Percentiles rank a stretch among this genome's conserved stretches.
phyloP scores from a whole-genome alignment of 345 rosid genomes.

The Laguncularia racemosa region DNA sequence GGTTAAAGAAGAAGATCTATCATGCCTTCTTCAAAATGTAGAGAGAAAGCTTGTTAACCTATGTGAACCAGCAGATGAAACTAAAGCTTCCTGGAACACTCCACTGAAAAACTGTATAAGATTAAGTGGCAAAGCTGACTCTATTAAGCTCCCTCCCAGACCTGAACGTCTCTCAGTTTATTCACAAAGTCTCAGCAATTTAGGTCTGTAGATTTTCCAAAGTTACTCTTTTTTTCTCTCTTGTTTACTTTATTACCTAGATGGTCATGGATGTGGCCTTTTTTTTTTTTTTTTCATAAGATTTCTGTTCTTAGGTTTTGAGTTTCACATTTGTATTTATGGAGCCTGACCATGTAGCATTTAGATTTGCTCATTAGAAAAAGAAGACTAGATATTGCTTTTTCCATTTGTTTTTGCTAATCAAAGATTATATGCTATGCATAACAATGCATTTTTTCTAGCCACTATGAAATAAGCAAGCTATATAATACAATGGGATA shows the following conservation, averaged over 20 bases:
- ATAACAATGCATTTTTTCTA: too few relatives aligned
- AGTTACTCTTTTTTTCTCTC: slow-evolving; percentile 1
- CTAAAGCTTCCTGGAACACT: slow-evolving; percentile 68
- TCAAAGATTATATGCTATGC: too few relatives aligned
- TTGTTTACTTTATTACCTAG: background rate
- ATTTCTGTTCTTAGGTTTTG: background rate
- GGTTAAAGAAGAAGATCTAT: slow-evolving; percentile 56
- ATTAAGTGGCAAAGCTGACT: slow-evolving; percentile 22
- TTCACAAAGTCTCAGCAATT: slow-evolving; percentile 42
- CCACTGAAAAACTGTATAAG: slow-evolving; percentile 59
- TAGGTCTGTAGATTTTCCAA: slow-evolving; percentile 35
- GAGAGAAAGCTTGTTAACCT: slow-evolving; percentile 48
- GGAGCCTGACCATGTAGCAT: too few relatives aligned
- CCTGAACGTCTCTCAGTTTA: slow-evolving; percentile 59
- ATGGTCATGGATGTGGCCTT: background rate
- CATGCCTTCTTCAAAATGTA: slow-evolving; percentile 52
- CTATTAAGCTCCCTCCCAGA: slow-evolving; percentile 49
- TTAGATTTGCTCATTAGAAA: too few relatives aligned
- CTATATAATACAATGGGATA: too few relatives aligned
- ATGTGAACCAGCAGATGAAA: slow-evolving; percentile 51
- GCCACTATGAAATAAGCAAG: too few relatives aligned
- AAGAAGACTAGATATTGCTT: too few relatives aligned
- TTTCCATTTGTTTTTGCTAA: too few relatives aligned
- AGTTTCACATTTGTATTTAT: too few relatives aligned
- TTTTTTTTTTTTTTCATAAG: background rate